These are phyloP conservation scores for Phialophora tarda DNA, from an alignment of 2,329 filamentous ascomycete genomes.

Conservation along the genomic window DNA sequence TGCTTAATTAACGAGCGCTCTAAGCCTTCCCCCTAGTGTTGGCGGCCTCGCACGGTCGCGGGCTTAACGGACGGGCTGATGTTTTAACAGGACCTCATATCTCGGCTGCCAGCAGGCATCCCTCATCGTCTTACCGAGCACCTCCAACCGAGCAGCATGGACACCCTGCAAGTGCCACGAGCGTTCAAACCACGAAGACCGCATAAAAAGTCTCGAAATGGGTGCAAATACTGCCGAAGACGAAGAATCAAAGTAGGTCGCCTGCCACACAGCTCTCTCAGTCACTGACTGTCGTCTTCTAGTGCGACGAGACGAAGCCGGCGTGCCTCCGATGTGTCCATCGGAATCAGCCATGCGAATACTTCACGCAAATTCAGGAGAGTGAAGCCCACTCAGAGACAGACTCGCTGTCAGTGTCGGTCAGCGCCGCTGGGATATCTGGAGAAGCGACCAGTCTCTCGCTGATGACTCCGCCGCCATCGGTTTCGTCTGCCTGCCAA, in stretches of 20 bases:
- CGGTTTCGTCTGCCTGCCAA: background rate
- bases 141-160: slow-evolving; percentile 8
- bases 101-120: background rate
- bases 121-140: background rate
- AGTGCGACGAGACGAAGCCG: slow-evolving; percentile 24
- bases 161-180: background rate
- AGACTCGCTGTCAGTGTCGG: background rate
- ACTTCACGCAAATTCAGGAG: slow-evolving; percentile 6
- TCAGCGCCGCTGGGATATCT: background rate
- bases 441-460: background rate
- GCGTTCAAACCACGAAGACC: slow-evolving; percentile 26
- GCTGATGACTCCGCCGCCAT: background rate
- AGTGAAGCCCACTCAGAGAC: background rate
- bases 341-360: slow-evolving; percentile 20
- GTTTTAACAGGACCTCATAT: background rate
- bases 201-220: slow-evolving; percentile 28
- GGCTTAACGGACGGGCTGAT: background rate
- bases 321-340: slow-evolving; percentile 16
- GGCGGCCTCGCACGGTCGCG: background rate
- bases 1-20: background rate
- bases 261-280: background rate
- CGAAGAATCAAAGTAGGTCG: slow-evolving; percentile 28
- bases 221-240: slow-evolving; percentile 22
- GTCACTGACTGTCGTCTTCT: background rate
- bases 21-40: background rate